A percentile compares a stretch with the other conserved stretches of the same genome.
These are phyloP conservation scores for Lactifluus piperatus DNA, from an alignment of 768 basidiomycete genomes.

Conservation along the genomic window DNA sequence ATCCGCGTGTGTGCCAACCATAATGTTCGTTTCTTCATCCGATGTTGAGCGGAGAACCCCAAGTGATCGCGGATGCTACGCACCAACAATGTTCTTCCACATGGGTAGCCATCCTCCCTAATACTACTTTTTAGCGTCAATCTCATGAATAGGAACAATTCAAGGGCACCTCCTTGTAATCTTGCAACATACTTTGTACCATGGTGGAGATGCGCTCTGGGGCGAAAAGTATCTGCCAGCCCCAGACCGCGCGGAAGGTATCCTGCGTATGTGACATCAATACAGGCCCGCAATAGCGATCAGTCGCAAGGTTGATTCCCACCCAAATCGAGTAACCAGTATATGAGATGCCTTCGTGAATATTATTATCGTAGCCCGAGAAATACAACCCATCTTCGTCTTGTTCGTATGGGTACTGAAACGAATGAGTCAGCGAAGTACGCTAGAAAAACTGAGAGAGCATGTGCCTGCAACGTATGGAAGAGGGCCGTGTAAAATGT, in stretches of 20 bases:
- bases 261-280: conserved; percentile 37
- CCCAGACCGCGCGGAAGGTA: conserved; percentile 72
- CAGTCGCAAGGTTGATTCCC: conserved; percentile 14
- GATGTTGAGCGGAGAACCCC: neutral
- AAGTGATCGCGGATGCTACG: neutral
- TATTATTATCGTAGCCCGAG: conserved; percentile 62
- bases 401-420: conserved; percentile 70
- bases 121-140: neutral
- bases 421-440: conserved; percentile 14
- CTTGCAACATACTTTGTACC: conserved; percentile 73
- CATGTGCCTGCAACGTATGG: neutral
- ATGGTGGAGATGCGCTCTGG: conserved; percentile 72
- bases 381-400: conserved; percentile 60
- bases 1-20: conserved; percentile 79
- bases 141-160: neutral
- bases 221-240: conserved; percentile 66
- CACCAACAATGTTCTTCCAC: neutral
- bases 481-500: neutral
- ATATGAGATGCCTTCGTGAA: conserved; percentile 63
- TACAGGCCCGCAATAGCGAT: neutral
- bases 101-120: neutral
- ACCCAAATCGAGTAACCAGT: conserved; percentile 80
- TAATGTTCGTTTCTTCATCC: conserved; percentile 65
- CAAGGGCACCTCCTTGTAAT: conserved; percentile 51
- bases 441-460: neutral